These are phyloP conservation scores for Saccharomycodes ludwigii DNA, from an alignment of 805 yeast genomes.

Conservation along the genomic window DNA sequence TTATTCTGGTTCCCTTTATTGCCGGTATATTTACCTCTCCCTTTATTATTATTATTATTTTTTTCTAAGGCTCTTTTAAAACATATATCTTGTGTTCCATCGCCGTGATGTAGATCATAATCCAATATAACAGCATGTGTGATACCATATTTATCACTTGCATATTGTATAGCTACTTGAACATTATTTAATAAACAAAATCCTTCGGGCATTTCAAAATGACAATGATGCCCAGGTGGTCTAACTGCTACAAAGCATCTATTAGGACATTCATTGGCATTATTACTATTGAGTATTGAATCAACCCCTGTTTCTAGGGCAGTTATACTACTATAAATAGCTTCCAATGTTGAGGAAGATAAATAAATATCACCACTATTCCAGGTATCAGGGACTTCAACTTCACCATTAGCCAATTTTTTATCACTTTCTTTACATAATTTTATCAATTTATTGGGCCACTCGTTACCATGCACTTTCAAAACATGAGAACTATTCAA, in stretches of 20 bases:
- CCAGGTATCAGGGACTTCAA: conserved; percentile 77
- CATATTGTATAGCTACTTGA: conserved; percentile 71
- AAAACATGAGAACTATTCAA: conserved; percentile 36
- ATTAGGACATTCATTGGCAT: conserved; percentile 22
- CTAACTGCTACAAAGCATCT: conserved; percentile 57
- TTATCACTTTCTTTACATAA: conserved; percentile 47
- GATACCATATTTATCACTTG: conserved; percentile 44
- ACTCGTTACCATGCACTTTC: conserved; percentile 59
- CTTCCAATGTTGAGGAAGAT: conserved; percentile 50
- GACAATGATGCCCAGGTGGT: conserved; percentile 85
- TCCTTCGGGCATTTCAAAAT: conserved; percentile 74
- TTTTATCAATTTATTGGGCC: conserved; percentile 50
- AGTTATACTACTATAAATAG: conserved; percentile 67
- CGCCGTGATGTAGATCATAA: conserved; percentile 82
- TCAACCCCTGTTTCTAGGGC: conserved; percentile 66
- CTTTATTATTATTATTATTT: conserved; percentile 29
- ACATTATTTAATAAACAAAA: conserved; percentile 74
- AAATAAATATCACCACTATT: conserved; percentile 73
- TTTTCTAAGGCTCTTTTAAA: conserved; percentile 59
- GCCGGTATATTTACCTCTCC: conserved; percentile 7
- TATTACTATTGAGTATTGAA: conserved; percentile 28
- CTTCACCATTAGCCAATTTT: conserved; percentile 36
- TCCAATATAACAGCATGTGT: conserved; percentile 76
- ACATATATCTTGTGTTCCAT: conserved; percentile 77
- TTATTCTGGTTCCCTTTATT: conserved; percentile 7